phyloP scores from a whole-genome alignment of 192 early-diverging fungal species.

The Coemansia sp. region DNA sequence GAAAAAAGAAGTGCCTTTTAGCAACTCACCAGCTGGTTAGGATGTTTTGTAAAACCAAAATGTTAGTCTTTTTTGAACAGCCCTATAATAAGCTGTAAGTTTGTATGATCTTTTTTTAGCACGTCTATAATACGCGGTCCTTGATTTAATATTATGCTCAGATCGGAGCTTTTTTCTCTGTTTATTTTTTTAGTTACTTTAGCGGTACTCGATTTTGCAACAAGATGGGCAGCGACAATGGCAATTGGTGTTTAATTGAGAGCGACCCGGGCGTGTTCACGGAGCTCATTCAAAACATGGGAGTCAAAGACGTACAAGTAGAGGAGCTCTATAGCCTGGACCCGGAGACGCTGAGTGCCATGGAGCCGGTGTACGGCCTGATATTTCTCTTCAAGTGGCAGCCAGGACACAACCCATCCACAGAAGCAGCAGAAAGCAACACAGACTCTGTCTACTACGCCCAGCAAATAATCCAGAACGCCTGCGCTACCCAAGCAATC shows the following conservation, averaged over 20 bases:
- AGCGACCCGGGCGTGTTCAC: slow-evolving; percentile 88
- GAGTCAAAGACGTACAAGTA: slow-evolving; percentile 68
- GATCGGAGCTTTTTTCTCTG: neutral
- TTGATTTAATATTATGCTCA: too few relatives aligned
- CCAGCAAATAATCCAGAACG: slow-evolving; percentile 74
- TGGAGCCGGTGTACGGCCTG: slow-evolving; percentile 76
- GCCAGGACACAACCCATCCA: slow-evolving; percentile 5
- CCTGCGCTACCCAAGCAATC: slow-evolving; percentile 85
- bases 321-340: slow-evolving; percentile 81
- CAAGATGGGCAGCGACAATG: slow-evolving; percentile 52
- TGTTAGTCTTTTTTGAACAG: too few relatives aligned
- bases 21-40: too few relatives aligned
- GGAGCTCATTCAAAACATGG: slow-evolving; percentile 73
- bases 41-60: too few relatives aligned
- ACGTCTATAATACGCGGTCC: too few relatives aligned
- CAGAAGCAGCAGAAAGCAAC: slow-evolving; percentile 8
- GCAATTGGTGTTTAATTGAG: slow-evolving; percentile 85
- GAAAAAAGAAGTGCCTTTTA: too few relatives aligned
- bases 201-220: neutral
- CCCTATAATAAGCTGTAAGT: too few relatives aligned
- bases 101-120: too few relatives aligned
- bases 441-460: slow-evolving; percentile 68
- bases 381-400: slow-evolving; percentile 85
- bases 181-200: slow-evolving; percentile 1
- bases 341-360: slow-evolving; percentile 54